Base-by-base conservation (phyloP, 2,329 filamentous ascomycete species). In the Conoideocrella luteorostrata region DNA sequence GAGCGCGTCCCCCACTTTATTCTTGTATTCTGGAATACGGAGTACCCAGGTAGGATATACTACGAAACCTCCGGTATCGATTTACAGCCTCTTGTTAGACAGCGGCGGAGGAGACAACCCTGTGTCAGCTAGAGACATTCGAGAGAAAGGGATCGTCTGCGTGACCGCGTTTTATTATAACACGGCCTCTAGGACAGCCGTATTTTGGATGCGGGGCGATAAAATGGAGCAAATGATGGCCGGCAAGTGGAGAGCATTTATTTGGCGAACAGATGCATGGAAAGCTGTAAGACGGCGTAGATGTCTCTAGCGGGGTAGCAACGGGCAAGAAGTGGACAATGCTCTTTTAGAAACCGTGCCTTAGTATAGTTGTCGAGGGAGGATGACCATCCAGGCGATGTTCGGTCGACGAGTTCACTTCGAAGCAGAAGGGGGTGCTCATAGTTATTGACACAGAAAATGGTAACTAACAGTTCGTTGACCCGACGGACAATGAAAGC, bases 1-100 rank as follows among this genome's bases (percentile, higher is more conserved):
- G 24, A 39, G 4, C 37, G 15, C 23, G 1, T 17, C 4, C 37
- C 37, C 11, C 37, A 23, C 6, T 32, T 30, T 13, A 39, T 39
- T 15, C 37, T 39, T 18, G 23, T 39, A 2, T 39, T 39, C 17
- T 30, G 37, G 37, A 30, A 39, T 17, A 39, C 37, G 37, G 37
- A 30, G 30, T 17, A 39, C 37, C 37, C 23, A 39, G 4, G 26
- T 39, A 17, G 24, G 17, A 21, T 21, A 15, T 15, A 12, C 17
- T n/a, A 10, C n/a, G 15, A 3, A 23, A 1, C 37, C 13, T 13
- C 24, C 24, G n/a, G 24, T 18, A 3, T 26, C 7, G 5, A 21
- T 39, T 4, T 30, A 30, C 26, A 18, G 2, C 4, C 37, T 39
- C 15, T 32, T 39, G 21, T 5, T 24, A 9, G 26, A 39, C 11